Base-by-base conservation (phyloP, 495 filamentous ascomycete species). In the Lasiosphaeria miniovina region DNA sequence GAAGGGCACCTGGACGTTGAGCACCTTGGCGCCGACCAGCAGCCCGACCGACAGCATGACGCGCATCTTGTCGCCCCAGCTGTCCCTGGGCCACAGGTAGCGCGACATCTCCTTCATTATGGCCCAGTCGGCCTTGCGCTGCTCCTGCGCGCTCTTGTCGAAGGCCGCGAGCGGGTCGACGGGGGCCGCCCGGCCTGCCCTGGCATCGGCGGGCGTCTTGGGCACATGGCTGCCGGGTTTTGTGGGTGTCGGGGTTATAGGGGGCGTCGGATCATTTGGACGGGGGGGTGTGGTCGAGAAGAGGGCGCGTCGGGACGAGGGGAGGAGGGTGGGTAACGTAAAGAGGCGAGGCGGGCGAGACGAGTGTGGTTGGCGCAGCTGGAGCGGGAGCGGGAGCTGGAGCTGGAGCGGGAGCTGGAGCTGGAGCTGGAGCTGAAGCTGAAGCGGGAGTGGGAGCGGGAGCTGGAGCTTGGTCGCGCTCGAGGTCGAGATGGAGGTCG, bases 1-100 rank as follows among this genome's bases (percentile, higher is more conserved):
- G 74, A 98, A 98, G 4, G 94, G 94, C 43, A 98, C 88, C 76
- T 98, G 91, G 6, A 98, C 95, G 73, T 97, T 98, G 64, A 98
- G 80, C 57, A 96, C 81, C 82, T 98, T 98, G 67, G 90, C 92
- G 43, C 93, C 92, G 24, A 98, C 77, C 12, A 98, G 80, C 55
- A 98, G 75, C 4, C 80, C 86, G 4, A 98, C 77, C 11, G 92
- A 88, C 31, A 93, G 77, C 34, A 88, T 84, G 38, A 98, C 94
- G 63, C 94, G 86, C 57, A 89, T 75, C 71, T 93, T 91, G 7
- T 92, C 92, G 31, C 87, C 87, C 66, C 88, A 75, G 65, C 88
- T 90, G 72, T 88, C 85, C 83, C 94, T 96, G 35, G 94, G 94
- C 94, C 94, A 98, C n/a, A 98, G 74, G 71, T 98, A 98, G 57